These are phyloP conservation scores for Geotrichum bryndzae DNA, from an alignment of 1,139 yeast genomes.

Conservation along the genomic window DNA sequence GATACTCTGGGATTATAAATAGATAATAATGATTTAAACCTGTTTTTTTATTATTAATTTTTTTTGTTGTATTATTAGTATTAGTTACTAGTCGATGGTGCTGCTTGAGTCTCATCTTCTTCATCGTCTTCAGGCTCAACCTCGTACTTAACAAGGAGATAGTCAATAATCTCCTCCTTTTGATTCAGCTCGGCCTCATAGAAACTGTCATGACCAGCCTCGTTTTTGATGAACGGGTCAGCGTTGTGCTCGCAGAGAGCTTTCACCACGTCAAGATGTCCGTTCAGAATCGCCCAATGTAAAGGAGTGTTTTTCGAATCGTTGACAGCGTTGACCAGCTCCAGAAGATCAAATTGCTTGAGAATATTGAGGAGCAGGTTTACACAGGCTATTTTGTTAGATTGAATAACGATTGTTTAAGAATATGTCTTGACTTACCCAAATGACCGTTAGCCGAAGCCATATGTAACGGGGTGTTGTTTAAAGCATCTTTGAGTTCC, in stretches of 20 bases:
- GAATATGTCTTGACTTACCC: slow-evolving; percentile 14
- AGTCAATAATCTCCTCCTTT: slow-evolving; percentile 42
- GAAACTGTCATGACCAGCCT: slow-evolving; percentile 73
- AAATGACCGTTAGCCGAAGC: slow-evolving; percentile 89
- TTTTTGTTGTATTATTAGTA: not conserved
- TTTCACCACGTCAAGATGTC: slow-evolving; percentile 68
- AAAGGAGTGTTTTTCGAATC: slow-evolving; percentile 86
- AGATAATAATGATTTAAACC: not conserved
- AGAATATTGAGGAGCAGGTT: slow-evolving; percentile 52
- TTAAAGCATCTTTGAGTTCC: slow-evolving; percentile 54
- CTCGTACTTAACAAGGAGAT: slow-evolving; percentile 65
- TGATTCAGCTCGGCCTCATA: slow-evolving; percentile 79
- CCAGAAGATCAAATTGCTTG: slow-evolving; percentile 24
- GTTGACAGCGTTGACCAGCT: slow-evolving; percentile 53
- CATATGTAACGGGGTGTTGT: slow-evolving; percentile 81
- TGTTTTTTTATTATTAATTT: not conserved
- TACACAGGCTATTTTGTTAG: slow-evolving; percentile 45
- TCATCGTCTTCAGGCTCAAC: slow-evolving; percentile 54
- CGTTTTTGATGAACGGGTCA: slow-evolving; percentile 74
- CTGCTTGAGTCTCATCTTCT: slow-evolving; percentile 33
- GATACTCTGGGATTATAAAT: slow-evolving; percentile 56
- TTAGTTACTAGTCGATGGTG: slow-evolving; percentile 6
- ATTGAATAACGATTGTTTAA: not conserved
- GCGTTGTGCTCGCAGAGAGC: slow-evolving; percentile 60
- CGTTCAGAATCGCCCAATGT: slow-evolving; percentile 93